Conservation (phyloP, 2,329 filamentous ascomycete genomes). For the Bipolaris gigantea region DNA sequence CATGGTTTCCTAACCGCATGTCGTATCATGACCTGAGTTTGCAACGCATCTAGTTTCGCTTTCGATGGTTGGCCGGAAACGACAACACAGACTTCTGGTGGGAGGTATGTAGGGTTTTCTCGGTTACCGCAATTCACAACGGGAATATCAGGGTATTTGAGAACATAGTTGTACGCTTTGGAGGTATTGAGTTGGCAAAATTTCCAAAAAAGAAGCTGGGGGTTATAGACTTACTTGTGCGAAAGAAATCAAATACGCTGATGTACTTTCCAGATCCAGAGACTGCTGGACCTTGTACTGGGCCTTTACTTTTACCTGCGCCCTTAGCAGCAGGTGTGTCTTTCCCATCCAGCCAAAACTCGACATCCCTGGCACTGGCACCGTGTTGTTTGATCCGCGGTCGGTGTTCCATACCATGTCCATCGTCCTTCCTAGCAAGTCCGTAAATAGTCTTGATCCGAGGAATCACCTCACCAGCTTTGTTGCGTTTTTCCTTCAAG, state of each 20-base stretch:
- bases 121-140: conserved; percentile 30
- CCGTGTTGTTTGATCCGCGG: conserved; percentile 17
- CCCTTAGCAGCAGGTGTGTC: conserved; percentile 1
- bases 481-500: conserved; percentile 40
- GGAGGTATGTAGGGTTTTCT: conserved; percentile 30
- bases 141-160: conserved; percentile 19
- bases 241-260: conserved; percentile 27
- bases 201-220: neutral
- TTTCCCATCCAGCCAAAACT: conserved; percentile 26
- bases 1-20: conserved; percentile 31
- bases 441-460: conserved; percentile 46
- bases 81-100: conserved; percentile 30
- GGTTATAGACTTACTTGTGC: conserved; percentile 6
- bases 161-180: conserved; percentile 15
- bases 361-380: conserved; percentile 26
- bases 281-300: neutral
- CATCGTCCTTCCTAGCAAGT: conserved; percentile 45
- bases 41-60: conserved; percentile 22
- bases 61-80: conserved; percentile 27
- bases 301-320: conserved; percentile 9
- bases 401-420: conserved; percentile 23
- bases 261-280: conserved; percentile 19
- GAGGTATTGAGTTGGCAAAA: neutral
- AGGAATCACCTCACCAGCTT: conserved; percentile 34
- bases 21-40: conserved; percentile 34